A percentile compares a stretch with the other conserved stretches of the same genome.
Evolutionary conservation across 371 early-diverging fungal species (phyloP).

Genomic region (Lichtheimia ramosa): DNA sequence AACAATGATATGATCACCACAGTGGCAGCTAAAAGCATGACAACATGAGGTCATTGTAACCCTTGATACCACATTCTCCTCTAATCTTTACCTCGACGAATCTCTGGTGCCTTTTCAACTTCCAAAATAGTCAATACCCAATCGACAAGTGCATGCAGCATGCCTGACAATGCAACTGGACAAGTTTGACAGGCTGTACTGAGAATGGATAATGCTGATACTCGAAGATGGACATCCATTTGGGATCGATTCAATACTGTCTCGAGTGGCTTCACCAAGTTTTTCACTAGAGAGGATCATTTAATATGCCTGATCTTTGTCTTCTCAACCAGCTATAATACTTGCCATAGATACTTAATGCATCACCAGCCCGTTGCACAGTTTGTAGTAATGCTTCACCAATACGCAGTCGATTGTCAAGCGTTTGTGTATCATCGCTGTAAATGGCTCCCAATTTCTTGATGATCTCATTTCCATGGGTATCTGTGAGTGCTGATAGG

Average conservation of each 20-base stretch:
- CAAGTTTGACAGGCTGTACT: constrained; percentile 73
- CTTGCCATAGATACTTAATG: constrained; percentile 73
- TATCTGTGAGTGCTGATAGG: constrained; percentile 77
- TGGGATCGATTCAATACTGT: constrained; percentile 54
- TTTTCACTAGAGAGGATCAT: constrained; percentile 37
- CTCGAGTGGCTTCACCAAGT: constrained; percentile 68
- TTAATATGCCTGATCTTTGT: too few species aligned
- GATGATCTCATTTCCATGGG: constrained; percentile 71
- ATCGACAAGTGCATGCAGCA: constrained; percentile 63
- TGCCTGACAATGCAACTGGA: constrained; percentile 67
- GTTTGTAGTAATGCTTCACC: constrained; percentile 91
- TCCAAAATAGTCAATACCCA: constrained; percentile 70
- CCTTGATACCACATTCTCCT: not conserved
- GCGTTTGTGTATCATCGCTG: constrained; percentile 41
- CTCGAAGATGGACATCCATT: constrained; percentile 39
- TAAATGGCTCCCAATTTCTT: constrained; percentile 67
- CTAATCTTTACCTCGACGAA: constrained; percentile 57
- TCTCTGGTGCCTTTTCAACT: constrained; percentile 59
- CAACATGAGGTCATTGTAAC: not conserved
- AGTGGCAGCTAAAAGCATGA: constrained; percentile 52
- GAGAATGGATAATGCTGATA: constrained; percentile 75
- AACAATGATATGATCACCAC: constrained; percentile 69
- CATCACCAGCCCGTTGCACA: constrained; percentile 76
- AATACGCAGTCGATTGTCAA: constrained; percentile 79
- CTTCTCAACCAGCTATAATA: not conserved